Conservation (phyloP, 1,284 basidiomycete genomes). For the Irpex sp. region DNA sequence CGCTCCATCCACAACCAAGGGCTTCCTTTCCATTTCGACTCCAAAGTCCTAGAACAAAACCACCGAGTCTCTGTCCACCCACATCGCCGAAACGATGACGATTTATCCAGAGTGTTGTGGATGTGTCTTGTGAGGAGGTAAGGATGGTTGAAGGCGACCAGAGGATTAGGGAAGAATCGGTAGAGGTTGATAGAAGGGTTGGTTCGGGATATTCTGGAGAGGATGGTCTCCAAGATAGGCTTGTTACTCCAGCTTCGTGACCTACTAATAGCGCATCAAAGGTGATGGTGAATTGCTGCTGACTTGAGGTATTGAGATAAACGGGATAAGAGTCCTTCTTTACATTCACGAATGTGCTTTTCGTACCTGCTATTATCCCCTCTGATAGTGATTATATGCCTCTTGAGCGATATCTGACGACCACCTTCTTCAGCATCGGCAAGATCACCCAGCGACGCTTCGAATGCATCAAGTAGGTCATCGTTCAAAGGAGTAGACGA, state of each 20-base stretch:
- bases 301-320: constrained; percentile 28
- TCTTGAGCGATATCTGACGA: constrained; percentile 79
- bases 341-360: too few relatives aligned
- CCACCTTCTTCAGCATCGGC: constrained; percentile 62
- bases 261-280: constrained; percentile 91
- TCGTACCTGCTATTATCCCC: constrained; percentile 43
- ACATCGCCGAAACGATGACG: constrained; percentile 88
- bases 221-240: constrained; percentile 70
- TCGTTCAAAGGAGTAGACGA: constrained; percentile 36
- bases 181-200: constrained; percentile 80
- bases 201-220: constrained; percentile 25
- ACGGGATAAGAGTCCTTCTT: not conserved
- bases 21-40: constrained; percentile 51
- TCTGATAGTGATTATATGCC: constrained; percentile 69
- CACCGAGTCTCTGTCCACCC: constrained; percentile 81
- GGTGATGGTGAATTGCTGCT: constrained; percentile 66
- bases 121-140: constrained; percentile 32
- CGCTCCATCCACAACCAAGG: constrained; percentile 87
- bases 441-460: constrained; percentile 68
- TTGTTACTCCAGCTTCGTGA: constrained; percentile 89
- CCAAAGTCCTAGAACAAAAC: constrained; percentile 89
- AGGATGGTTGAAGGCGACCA: constrained; percentile 74
- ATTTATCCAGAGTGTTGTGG: constrained; percentile 82
- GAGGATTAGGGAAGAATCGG: constrained; percentile 88
- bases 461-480: constrained; percentile 83